Base-by-base conservation (phyloP, 805 yeast genomes). In the Lachancea waltii region DNA sequence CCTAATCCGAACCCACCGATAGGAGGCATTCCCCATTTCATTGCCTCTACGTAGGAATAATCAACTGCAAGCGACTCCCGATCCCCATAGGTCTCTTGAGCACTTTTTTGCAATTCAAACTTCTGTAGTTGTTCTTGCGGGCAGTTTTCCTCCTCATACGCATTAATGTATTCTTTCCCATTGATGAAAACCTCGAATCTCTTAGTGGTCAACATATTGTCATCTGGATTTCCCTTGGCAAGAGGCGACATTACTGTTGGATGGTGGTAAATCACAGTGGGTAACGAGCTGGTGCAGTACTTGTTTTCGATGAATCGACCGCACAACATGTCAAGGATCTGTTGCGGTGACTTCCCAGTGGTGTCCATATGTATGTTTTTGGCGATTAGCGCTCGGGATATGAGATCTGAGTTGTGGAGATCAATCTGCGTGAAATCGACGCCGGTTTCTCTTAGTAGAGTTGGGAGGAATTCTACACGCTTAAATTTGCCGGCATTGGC, bases 1-100 rank as follows among this genome's bases (percentile, higher is more conserved):
- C 99, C 99, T 43, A 95, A 65, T 0, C 98, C 99, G 85, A 96
- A 85, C 0, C 99, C 99, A 2, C 95, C 97, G 3, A 97, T 90
- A 1, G 98, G 98, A 3, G 97, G 97, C 64, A 92, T 72, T 1
- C 95, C 97, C 72, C 81, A 85, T 54, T 85, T 90, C 89, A 92
- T 79, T 11, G 80, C 74, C 30, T 73, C 70, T 1, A 87, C 75
- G 55, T 77, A 92, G 33, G 69, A 68, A 51, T 73, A 63, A 56
- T 92, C 98, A 0, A 94, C 85, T 0, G 81, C 56, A 25, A 81
- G 65, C 4, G 78, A 60, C 43, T 86, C 95, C 1, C 54, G 51
- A 50, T 84, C 94, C 3, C 70, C 61, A 40, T 54, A 72, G 6
- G 65, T 63, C 1, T 58, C 62, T 36, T 73, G 73, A 23, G 72